These are phyloP conservation scores for Wickerhamomyces bisporus DNA, from an alignment of 805 yeast genomes.

Conservation along the genomic window DNA sequence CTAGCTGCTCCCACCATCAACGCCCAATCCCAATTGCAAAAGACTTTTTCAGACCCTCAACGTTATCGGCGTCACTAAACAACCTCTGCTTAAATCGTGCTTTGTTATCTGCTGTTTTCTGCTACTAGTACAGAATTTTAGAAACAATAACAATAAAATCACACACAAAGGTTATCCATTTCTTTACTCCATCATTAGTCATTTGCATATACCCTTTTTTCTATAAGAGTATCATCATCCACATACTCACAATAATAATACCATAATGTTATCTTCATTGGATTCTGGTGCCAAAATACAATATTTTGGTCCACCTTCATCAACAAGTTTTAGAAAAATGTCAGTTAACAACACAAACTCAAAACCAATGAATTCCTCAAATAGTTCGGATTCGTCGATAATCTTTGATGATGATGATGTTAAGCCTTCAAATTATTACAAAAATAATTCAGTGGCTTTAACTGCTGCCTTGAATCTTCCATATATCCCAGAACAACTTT, in stretches of 20 bases:
- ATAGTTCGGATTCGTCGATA: constrained; percentile 17
- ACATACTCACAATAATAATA: background rate
- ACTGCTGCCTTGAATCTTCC: constrained; percentile 13
- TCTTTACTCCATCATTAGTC: too few species aligned
- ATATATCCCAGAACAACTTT: constrained; percentile 23
- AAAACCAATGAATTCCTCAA: constrained; percentile 5
- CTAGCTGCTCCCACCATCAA: too few species aligned
- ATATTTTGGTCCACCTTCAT: constrained; percentile 7
- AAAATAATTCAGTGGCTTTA: constrained; percentile 2
- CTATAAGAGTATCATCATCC: too few species aligned
- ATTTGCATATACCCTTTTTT: too few species aligned
- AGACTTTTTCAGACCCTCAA: too few species aligned
- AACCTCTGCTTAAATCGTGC: too few species aligned
- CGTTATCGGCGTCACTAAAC: too few species aligned
- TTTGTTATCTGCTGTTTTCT: too few species aligned
- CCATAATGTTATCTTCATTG: constrained; percentile 18
- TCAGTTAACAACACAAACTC: constrained; percentile 7
- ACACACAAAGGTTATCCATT: too few species aligned
- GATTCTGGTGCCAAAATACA: constrained; percentile 13
- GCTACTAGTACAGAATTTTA: too few species aligned
- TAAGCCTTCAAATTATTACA: background rate
- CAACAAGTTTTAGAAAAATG: constrained; percentile 16
- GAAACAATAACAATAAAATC: too few species aligned
- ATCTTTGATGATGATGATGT: constrained; percentile 18
- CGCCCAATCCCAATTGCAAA: too few species aligned